Base-by-base conservation (phyloP, 1,284 basidiomycete species). In the Ustilago loliicola region DNA sequence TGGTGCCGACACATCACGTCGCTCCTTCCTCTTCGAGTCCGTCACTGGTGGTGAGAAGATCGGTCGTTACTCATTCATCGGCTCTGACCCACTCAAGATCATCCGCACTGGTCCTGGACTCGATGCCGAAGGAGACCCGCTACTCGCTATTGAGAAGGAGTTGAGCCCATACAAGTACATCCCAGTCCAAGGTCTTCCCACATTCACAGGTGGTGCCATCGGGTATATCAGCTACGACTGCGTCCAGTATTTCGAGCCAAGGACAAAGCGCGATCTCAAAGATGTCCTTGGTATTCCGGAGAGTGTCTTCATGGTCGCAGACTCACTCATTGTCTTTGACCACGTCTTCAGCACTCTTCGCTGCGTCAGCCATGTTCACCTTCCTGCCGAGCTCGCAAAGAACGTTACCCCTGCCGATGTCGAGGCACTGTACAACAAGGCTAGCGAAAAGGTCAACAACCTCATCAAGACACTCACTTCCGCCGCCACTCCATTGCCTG, bases 191-290 rank as follows among this genome's bases (percentile, higher is more conserved):
- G 93, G 95, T 86, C 89, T 98, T 47, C 92, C 93, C 0, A 96
- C 95, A 0, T 98, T 99, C 86, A 98, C 96, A 30, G 97, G 97
- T 57, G 97, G 97, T 59, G 96, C 96, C 0, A 94, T 99, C 82
- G 97, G 97, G 51, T 99, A 98, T 88, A 94, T 99, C 79, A 91
- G 94, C 15, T 99, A 96, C 88, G 97, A 99, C 86, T 94, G 94
- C 86, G 92, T 99, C 64, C 93, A 93, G 77, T 92, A 99, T 87
- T 99, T 99, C 84, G 97, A 99, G 87, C 86, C 86, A 3, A 64
- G 73, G 25, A 86, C 86, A 13, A 83, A 81, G 66, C 94, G 96
- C 63, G 73, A 70, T 17, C 88, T 91, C 25, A 89, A 93, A 57
- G 89, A 90, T 67, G 94, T 97, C 77, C 88, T 92, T 15, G 90